These are phyloP conservation scores for Escallonia herrerae DNA, from an alignment of 129 eudicot species.

Conservation along the genomic window DNA sequence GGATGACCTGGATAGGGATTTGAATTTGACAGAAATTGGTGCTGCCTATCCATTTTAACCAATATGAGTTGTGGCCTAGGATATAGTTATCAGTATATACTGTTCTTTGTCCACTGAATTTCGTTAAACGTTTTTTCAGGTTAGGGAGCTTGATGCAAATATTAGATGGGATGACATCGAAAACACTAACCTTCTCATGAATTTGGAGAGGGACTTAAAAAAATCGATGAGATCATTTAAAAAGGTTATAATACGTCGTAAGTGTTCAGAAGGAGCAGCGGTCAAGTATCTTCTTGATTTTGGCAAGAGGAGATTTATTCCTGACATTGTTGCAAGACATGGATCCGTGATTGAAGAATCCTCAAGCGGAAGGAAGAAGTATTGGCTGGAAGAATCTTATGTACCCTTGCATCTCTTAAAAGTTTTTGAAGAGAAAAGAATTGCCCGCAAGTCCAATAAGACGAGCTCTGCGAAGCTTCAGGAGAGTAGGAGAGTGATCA, in stretches of 20 bases:
- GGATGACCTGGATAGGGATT: too few species aligned
- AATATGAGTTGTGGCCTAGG: too few species aligned
- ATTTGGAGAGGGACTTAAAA: slow-evolving; percentile 61
- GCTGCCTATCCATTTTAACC: too few species aligned
- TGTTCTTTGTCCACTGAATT: background rate
- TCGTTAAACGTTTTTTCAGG: slow-evolving; percentile 27
- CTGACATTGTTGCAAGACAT: slow-evolving; percentile 59
- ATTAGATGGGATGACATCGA: slow-evolving; percentile 87
- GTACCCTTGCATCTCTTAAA: slow-evolving; percentile 80
- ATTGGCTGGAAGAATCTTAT: slow-evolving; percentile 82
- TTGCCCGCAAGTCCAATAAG: slow-evolving; percentile 57
- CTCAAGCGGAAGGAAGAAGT: slow-evolving; percentile 61
- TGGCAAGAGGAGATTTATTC: slow-evolving; percentile 88
- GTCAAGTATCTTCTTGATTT: slow-evolving; percentile 87
- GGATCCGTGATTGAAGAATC: slow-evolving; percentile 67
- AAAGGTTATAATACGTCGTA: slow-evolving; percentile 71
- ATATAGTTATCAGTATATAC: too few species aligned
- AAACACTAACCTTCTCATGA: slow-evolving; percentile 39
- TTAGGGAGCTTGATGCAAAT: slow-evolving; percentile 81
- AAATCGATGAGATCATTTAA: slow-evolving; percentile 67
- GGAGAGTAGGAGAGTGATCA: slow-evolving; percentile 18
- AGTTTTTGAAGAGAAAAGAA: slow-evolving; percentile 70
- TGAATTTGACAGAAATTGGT: too few species aligned
- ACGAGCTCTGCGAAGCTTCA: slow-evolving; percentile 23
- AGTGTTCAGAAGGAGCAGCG: slow-evolving; percentile 44